Evolutionary conservation across 768 basidiomycete species (phyloP), one percentile per base, ranked within the genome.

Genomic region (Auricularia sp.): DNA sequence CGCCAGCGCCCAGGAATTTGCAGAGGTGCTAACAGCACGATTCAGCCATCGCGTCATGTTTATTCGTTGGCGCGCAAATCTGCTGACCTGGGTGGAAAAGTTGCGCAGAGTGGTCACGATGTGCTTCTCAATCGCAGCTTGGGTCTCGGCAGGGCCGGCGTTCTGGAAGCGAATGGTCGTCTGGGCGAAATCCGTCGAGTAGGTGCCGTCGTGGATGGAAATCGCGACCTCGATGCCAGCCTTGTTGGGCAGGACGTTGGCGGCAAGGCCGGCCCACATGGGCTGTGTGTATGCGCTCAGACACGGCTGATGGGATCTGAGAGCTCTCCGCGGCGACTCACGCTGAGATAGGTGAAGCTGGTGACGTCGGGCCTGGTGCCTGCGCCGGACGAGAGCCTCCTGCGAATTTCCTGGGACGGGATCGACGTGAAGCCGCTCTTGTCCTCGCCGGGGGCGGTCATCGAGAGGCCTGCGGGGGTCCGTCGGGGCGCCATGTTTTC

Each of bases 221-320:
- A 91, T 79, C 47, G 89, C 87, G 71, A 93, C 76, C 75, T 91
- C 88, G 65, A 81, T 85, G 64, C 81, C 76, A 61, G 80, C 81
- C 64, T 81, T 83, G 71, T 84, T 83, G 71, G 85, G 80, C 71
- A 85, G 72, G 60, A 84, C 72, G 29, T 76, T 77, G 47, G 88
- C 88, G 3, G 89, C 86, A 61, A 91, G 80, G 70, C 88, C 91
- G 66, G 86, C 88, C 90, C 90, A 93, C 90, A 93, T 91, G 23
- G 90, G 88, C 90, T 92, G 71, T 14, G 43, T 71, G 44, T 39
- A 70, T 62, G 69, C 44, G 61, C 10, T 65, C 39, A 69, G 64
- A 62, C 60, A 66, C 65, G 54, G 51, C 61, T 47, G 63, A 62
- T 34, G 21, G 33, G 10, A 47, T 29, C 18, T 23, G 6, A 62